phyloP scores from a whole-genome alignment of 2,329 filamentous ascomycete species.

The Paecilomyces fulvus region DNA sequence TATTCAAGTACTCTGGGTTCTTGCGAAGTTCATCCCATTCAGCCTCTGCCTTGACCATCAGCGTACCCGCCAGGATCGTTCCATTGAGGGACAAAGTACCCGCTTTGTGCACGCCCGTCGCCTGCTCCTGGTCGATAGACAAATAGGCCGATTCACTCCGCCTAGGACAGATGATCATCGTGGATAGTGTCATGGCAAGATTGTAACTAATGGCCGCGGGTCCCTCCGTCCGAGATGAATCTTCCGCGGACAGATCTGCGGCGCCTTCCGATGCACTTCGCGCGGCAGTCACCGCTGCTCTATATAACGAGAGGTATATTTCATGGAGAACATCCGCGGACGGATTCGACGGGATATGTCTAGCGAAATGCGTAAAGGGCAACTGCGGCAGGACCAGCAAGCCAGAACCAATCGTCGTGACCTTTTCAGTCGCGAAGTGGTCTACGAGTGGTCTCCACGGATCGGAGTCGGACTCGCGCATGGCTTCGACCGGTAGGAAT shows the following conservation, averaged over 20 bases:
- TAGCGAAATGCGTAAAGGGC: conserved; percentile 45
- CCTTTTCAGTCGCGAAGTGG: conserved; percentile 7
- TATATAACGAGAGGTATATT: conserved; percentile 36
- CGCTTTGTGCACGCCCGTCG: conserved; percentile 18
- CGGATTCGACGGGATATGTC: conserved; percentile 32
- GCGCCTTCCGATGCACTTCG: conserved; percentile 13
- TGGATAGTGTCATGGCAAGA: conserved; percentile 46
- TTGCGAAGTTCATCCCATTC: conserved; percentile 44
- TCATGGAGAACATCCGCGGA: conserved; percentile 26
- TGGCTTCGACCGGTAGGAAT: conserved; percentile 39
- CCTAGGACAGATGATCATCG: conserved; percentile 48
- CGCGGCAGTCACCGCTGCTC: conserved; percentile 25
- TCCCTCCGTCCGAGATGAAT: conserved; percentile 18
- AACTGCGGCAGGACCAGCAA: conserved; percentile 24
- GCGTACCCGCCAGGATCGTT: conserved; percentile 48
- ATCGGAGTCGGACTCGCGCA: conserved; percentile 24
- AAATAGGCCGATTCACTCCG: conserved; percentile 37
- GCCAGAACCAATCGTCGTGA: conserved; percentile 8
- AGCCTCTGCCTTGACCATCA: conserved; percentile 50
- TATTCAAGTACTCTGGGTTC: conserved; percentile 33
- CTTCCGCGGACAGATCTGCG: neutral
- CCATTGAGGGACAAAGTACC: conserved; percentile 47
- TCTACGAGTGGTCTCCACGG: conserved; percentile 45
- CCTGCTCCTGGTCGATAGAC: conserved; percentile 27
- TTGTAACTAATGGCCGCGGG: conserved; percentile 49